phyloP scores from a whole-genome alignment of 352 stramenopile genomes.

The Globisporangium abappressorium region DNA sequence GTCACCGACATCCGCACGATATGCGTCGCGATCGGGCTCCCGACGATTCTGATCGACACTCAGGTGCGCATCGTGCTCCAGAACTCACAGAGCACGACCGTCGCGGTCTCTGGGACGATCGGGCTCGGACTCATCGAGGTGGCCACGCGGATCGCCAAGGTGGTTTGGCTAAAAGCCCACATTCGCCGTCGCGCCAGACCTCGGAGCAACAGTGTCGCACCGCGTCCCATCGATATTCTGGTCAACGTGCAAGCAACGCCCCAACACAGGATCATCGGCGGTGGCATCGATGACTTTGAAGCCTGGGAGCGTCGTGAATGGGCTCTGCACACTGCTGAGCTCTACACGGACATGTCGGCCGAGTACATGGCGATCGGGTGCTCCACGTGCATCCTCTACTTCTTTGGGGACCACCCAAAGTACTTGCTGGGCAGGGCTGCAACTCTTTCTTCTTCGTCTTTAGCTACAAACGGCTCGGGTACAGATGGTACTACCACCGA shows the following conservation, averaged over 20 bases:
- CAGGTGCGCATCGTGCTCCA: constrained; percentile 36
- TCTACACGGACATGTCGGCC: constrained; percentile 36
- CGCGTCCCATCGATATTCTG: background rate
- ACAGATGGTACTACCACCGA: background rate
- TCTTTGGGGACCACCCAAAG: constrained; percentile 25
- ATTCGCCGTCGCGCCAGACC: background rate
- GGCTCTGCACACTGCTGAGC: constrained; percentile 14
- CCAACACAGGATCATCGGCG: background rate
- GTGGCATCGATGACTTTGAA: background rate
- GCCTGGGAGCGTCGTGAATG: background rate
- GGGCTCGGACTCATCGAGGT: constrained; percentile 28
- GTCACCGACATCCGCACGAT: constrained; percentile 40
- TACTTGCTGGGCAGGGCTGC: constrained; percentile 15
- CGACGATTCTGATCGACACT: constrained; percentile 42
- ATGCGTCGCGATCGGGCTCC: constrained; percentile 32
- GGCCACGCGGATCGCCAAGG: constrained; percentile 22
- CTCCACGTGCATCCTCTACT: background rate
- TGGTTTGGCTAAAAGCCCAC: background rate
- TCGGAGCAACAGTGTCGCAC: background rate
- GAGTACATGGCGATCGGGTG: constrained; percentile 2
- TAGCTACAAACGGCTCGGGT: background rate
- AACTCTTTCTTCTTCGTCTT: no score
- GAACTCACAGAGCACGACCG: constrained; percentile 19
- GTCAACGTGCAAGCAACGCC: background rate
- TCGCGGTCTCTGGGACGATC: constrained; percentile 23